Evolutionary conservation across 1,139 yeast genomes (phyloP).

Genomic region (Geotrichum australiense): DNA sequence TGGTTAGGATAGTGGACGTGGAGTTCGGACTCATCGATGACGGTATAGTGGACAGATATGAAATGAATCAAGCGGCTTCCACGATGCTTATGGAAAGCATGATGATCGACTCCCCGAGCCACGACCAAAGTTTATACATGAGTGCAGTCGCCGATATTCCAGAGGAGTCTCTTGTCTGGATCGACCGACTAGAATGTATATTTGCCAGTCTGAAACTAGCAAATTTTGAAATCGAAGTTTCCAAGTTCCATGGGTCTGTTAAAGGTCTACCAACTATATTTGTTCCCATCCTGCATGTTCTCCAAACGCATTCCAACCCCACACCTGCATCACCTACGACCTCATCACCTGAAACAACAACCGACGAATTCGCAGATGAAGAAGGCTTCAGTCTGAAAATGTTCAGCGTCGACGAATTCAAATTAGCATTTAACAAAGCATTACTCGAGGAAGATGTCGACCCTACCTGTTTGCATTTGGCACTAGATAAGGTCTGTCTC

Average conservation of each 20-base stretch:
- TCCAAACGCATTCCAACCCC: constrained; percentile 16
- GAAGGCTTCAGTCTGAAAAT: constrained; percentile 3
- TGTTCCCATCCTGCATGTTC: constrained; percentile 27
- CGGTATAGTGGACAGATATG: constrained; percentile 1
- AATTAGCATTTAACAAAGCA: constrained; percentile 12
- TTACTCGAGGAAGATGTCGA: constrained; percentile 17
- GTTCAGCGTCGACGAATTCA: constrained; percentile 6
- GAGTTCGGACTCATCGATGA: constrained; percentile 3
- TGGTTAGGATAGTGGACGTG: not conserved
- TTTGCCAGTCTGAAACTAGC: constrained; percentile 23
- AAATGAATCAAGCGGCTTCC: constrained; percentile 6
- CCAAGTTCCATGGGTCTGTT: constrained; percentile 41
- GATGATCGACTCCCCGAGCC: constrained; percentile 62
- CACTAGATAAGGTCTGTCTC: constrained; percentile 11
- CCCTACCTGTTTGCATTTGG: constrained; percentile 7
- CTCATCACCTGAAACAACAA: not conserved
- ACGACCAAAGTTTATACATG: constrained; percentile 71
- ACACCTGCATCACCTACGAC: not conserved
- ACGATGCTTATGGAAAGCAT: constrained; percentile 48
- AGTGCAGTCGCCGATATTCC: constrained; percentile 46
- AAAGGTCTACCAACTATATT: constrained; percentile 34
- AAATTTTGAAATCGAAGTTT: constrained; percentile 44
- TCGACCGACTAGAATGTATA: constrained; percentile 19
- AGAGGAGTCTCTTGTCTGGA: constrained; percentile 21
- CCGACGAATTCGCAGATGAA: not conserved